Conservation (phyloP, 2,329 filamentous ascomycete genomes). For the Sordariomycetes sp. region DNA sequence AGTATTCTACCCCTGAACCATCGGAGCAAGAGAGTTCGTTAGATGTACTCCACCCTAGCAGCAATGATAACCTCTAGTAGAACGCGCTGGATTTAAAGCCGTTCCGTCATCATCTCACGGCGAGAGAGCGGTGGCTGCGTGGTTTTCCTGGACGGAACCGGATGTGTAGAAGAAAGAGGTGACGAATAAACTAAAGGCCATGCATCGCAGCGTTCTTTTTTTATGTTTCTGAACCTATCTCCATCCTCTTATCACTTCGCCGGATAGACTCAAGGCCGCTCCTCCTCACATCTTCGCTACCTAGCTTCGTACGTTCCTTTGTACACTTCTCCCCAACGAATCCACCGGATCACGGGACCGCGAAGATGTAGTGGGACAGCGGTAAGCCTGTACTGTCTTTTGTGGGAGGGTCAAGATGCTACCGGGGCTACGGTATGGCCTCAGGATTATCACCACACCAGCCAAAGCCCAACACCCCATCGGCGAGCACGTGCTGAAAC, state of each 20-base stretch:
- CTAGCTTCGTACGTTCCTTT: neutral
- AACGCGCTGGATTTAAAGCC: no score
- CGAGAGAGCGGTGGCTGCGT: no score
- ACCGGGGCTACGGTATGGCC: neutral
- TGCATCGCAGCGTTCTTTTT: neutral
- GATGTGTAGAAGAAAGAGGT: no score
- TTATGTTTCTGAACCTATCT: neutral
- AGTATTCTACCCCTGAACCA: slow-evolving; percentile 5
- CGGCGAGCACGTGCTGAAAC: neutral
- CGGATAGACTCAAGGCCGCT: neutral
- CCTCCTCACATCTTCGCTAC: neutral
- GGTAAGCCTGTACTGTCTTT: neutral
- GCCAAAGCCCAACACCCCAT: no score
- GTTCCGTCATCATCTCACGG: no score
- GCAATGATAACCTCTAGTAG: no score
- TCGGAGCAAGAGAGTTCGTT: neutral
- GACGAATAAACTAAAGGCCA: neutral
- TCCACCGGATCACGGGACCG: neutral
- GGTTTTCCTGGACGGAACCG: no score
- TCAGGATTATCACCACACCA: neutral
- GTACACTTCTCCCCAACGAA: neutral
- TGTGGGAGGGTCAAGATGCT: neutral
- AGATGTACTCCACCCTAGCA: neutral
- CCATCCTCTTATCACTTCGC: neutral
- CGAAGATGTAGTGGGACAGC: neutral